Evolutionary conservation across 1,284 basidiomycete species (phyloP).

Genomic region (Cronartium ribicola): DNA sequence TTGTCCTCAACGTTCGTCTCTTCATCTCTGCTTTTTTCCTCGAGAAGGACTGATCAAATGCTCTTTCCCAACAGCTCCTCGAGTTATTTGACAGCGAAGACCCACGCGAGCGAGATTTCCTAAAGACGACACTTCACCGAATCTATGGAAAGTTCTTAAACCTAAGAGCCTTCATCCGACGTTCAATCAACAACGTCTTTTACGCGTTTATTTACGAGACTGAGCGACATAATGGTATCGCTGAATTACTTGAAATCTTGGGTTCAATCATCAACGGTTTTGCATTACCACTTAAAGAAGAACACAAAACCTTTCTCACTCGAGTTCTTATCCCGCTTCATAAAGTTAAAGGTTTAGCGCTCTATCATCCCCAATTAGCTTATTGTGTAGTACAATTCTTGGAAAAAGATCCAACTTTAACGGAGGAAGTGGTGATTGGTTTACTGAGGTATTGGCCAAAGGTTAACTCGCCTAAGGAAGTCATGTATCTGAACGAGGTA

Average conservation of each 20-base stretch:
- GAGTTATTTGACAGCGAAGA: constrained; percentile 99
- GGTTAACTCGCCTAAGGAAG: constrained; percentile 99
- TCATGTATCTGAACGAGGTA: constrained; percentile 99
- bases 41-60: background rate
- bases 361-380: constrained; percentile 97
- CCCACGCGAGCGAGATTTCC: constrained; percentile 95
- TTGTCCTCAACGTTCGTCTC: constrained; percentile 67
- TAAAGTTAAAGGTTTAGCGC: constrained; percentile 92
- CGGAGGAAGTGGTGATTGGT: constrained; percentile 92
- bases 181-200: constrained; percentile 99
- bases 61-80: constrained; percentile 61
- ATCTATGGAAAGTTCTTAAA: constrained; percentile 99
- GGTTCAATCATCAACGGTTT: constrained; percentile 99
- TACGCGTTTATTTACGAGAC: constrained; percentile 99
- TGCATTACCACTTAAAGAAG: constrained; percentile 94
- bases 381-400: constrained; percentile 99
- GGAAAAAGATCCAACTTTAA: constrained; percentile 88
- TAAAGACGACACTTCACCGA: constrained; percentile 97
- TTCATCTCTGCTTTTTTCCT: background rate
- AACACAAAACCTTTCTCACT: constrained; percentile 97
- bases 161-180: constrained; percentile 93
- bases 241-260: constrained; percentile 94
- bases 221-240: constrained; percentile 97
- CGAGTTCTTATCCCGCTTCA: constrained; percentile 94
- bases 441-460: constrained; percentile 97